Conservation (phyloP, 139 green algal species). For the Microglena sp. region DNA sequence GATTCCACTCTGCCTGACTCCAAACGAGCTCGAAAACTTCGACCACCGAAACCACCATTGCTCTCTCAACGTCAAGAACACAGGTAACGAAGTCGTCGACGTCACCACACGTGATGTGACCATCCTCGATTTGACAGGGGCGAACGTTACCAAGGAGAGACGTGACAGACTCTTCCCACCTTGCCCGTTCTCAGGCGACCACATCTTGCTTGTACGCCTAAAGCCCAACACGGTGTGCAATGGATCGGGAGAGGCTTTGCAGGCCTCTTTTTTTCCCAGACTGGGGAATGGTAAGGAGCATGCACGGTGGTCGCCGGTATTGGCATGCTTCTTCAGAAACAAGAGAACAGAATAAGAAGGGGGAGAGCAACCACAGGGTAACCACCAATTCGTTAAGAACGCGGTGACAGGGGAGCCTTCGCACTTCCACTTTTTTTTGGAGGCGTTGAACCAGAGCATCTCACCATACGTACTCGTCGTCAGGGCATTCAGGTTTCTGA, state of each 20-base stretch:
- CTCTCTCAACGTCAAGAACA: neutral
- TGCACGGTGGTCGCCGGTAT: constrained; percentile 7
- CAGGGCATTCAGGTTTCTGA: no score
- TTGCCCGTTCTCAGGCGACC: neutral
- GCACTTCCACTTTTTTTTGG: no score
- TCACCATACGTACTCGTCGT: no score
- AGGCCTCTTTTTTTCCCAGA: neutral
- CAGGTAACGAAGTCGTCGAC: neutral
- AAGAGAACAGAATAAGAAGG: no score
- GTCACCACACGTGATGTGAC: neutral
- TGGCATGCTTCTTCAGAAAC: neutral
- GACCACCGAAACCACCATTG: neutral
- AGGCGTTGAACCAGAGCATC: no score
- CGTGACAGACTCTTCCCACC: constrained; percentile 2
- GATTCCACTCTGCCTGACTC: neutral
- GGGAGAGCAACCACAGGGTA: no score
- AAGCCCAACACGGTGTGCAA: neutral
- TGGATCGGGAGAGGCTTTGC: neutral
- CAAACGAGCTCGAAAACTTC: neutral
- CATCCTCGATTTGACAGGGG: neutral
- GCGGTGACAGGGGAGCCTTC: no score
- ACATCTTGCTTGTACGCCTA: neutral
- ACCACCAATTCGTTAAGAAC: no score
- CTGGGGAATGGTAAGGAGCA: neutral
- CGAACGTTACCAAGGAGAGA: neutral